Evolutionary conservation across 306 rosid genomes (phyloP).

Genomic region (Quillaja saponaria): DNA sequence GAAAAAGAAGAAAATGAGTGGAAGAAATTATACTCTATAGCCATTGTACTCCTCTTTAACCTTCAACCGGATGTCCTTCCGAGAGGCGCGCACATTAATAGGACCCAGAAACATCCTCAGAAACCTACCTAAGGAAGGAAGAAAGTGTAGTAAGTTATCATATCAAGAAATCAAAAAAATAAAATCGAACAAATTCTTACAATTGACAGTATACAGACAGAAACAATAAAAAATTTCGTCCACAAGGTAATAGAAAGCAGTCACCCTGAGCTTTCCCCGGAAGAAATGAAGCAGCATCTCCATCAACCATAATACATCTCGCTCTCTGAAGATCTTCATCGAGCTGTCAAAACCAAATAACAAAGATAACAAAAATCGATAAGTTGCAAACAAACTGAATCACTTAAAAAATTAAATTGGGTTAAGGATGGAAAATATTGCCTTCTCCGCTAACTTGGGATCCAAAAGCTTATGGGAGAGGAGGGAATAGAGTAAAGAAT

Average conservation of each 20-base stretch:
- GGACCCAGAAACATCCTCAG: slow-evolving; percentile 96
- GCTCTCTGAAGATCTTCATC: slow-evolving; percentile 91
- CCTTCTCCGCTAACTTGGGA: slow-evolving; percentile 69
- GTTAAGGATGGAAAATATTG: neutral
- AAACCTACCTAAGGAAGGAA: slow-evolving; percentile 56
- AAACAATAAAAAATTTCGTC: neutral
- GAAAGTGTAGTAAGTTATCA: neutral
- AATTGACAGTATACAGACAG: neutral
- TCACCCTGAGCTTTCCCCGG: slow-evolving; percentile 77
- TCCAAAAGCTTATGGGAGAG: slow-evolving; percentile 49
- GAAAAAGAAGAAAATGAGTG: neutral
- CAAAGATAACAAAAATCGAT: slow-evolving; percentile 1
- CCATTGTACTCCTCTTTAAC: slow-evolving; percentile 97
- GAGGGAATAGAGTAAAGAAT: slow-evolving; percentile 56
- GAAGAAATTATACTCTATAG: slow-evolving; percentile 59
- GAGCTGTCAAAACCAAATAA: slow-evolving; percentile 41
- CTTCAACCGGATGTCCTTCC: slow-evolving; percentile 86
- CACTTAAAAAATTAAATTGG: too few relatives aligned
- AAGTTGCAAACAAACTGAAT: neutral
- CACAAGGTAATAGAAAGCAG: neutral
- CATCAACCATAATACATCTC: slow-evolving; percentile 68
- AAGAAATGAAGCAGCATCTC: slow-evolving; percentile 81
- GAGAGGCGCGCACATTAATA: slow-evolving; percentile 81
- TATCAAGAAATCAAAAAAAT: too few relatives aligned
- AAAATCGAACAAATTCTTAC: neutral